These are phyloP conservation scores for thale cress (Arabidopsis thaliana) DNA, from an alignment of 345 rosid species.

Conservation along the genomic window TAIR10.1 NC_003070.9:23924001-23924500, in stretches of 20 bases:
- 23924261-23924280: conserved; percentile 26
- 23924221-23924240: conserved; percentile 4
- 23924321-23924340: not conserved
- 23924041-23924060: conserved; percentile 8
- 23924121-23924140: conserved; percentile 54
- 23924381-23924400: not conserved
- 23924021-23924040: conserved; percentile 52
- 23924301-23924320: not conserved
- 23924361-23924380: not conserved
- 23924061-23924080: not conserved
- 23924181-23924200: conserved; percentile 13
- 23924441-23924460: too few relatives aligned
- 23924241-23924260: not conserved
- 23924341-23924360: not conserved
- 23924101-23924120: conserved; percentile 74
- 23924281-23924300: conserved; percentile 5
- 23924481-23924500: too few relatives aligned
- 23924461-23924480: too few relatives aligned
- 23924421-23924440: not conserved
- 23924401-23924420: not conserved
- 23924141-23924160: conserved; percentile 40
- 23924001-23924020: conserved; percentile 46
- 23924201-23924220: not conserved
- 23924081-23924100: conserved; percentile 52
- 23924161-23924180: not conserved